Base-by-base conservation (phyloP, 306 rosid species). In the Nissolia schottii region DNA sequence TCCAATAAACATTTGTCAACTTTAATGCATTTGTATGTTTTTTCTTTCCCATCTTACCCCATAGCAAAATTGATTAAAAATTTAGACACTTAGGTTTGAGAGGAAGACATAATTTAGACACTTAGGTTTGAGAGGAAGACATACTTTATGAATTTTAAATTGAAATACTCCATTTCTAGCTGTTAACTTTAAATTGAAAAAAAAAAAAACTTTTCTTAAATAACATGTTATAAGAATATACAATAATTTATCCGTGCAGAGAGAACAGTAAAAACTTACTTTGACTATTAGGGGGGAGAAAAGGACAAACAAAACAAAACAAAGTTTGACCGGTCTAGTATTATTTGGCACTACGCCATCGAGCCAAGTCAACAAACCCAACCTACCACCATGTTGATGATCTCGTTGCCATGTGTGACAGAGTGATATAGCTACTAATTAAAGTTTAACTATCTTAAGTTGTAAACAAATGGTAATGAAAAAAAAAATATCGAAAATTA, bases 341-440 rank as follows among this genome's bases (percentile, higher is more conserved):
- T 41, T 71, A 19, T 32, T 51, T 48, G 27, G 51, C 49, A 16
- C 2, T 46, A 3, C 20, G 3, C 31, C 41, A 35, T 0, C 0
- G 1, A 11, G 29, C 38, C 62, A 23, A 2, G 28, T 32, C 61
- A 73, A 48, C 53, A 6, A 7, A 1, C 13, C 5, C 61, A 61
- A 48, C 12, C n/a, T 67, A 12, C 9, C 23, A 64, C 7, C 1
- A 6, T 22, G 50, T 7, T 23, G 54, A 24, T 19, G 29, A 34
- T 16, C 77, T 37, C 4, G 71, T 40, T 35, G 64, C 41, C 78
- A 35, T 23, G 55, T 62, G 35, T 62, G 55, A 28, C 67, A 19
- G n/a, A n/a, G n/a, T n/a, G n/a, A n/a, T n/a, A n/a, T n/a, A n/a
- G n/a, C n/a, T n/a, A n/a, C n/a, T n/a, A n/a, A n/a, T n/a, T n/a